Base-by-base conservation (phyloP, 2,329 filamentous ascomycete genomes). In the Corynespora cassiicola region DNA sequence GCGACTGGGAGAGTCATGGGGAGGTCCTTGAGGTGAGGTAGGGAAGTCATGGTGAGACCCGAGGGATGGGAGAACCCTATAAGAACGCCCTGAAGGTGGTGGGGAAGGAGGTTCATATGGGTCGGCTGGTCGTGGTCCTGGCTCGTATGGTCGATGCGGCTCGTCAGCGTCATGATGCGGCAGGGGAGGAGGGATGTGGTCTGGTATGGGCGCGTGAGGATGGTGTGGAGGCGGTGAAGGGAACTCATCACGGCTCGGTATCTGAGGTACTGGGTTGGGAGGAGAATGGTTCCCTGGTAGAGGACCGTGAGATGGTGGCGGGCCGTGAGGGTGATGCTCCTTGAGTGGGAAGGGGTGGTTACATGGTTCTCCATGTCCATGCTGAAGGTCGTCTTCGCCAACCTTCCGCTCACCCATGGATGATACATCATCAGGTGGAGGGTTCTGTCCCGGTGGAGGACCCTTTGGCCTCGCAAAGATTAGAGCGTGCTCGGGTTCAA, bases 401-500 rank as follows among this genome's bases (percentile, higher is more conserved):
- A n/a, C n/a, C n/a, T n/a, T n/a, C n/a, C n/a, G n/a, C n/a, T n/a
- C n/a, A n/a, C n/a, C n/a, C n/a, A n/a, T n/a, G n/a, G n/a, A n/a
- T n/a, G n/a, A n/a, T n/a, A n/a, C 34, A 26, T 47, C 31, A 9
- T 18, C 27, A 31, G 44, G 42, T 7, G 36, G 33, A 27, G 12
- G 25, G 20, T 35, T 32, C 12, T 19, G 18, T 25, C 10, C 26
- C 15, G 33, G 31, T 11, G 31, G 40, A 19, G 35, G 27, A 30
- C 40, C 25, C 19, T 35, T 42, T 7, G 54, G 50, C 12, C 63
- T 61, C 1, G 85, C 82, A 66, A 90, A 90, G 3, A 73, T 59
- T 49, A 86, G 73, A 0, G 86, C 84, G 64, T 90, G 87, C 53
- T 90, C 86, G 3, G 85, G 77, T 61, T 90, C 87, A 56, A 90